Evolutionary conservation across 2,329 filamentous ascomycete species (phyloP).

Genomic region (Acrocalymma vagum): DNA sequence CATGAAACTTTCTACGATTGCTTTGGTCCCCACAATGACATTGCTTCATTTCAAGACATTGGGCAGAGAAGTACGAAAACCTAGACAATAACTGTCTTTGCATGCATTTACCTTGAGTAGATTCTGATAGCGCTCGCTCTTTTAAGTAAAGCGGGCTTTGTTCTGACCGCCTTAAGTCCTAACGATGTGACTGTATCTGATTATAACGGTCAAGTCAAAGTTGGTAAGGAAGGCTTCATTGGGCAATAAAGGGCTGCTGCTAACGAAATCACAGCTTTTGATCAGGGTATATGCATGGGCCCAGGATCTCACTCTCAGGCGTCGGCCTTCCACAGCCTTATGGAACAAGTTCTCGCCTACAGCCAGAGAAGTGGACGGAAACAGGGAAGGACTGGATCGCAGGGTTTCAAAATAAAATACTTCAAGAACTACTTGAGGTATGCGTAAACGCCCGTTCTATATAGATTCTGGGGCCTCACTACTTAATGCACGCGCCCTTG

Average conservation of each 20-base stretch:
- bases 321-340: constrained; percentile 1
- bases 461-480: too few species aligned
- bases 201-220: constrained; percentile 16
- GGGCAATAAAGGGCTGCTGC: neutral
- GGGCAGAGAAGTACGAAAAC: constrained; percentile 16
- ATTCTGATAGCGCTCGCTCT: constrained; percentile 9
- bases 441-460: constrained; percentile 1
- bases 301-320: neutral
- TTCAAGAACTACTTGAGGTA: constrained; percentile 16
- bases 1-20: constrained; percentile 15
- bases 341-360: constrained; percentile 2
- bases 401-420: constrained; percentile 5
- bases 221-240: constrained; percentile 20
- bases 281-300: constrained; percentile 1
- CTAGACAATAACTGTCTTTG: constrained; percentile 5
- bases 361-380: constrained; percentile 5
- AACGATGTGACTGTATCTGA: constrained; percentile 15
- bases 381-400: constrained; percentile 9
- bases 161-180: constrained; percentile 3
- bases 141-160: constrained; percentile 9
- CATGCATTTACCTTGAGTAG: constrained; percentile 1
- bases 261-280: constrained; percentile 10
- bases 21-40: constrained; percentile 13
- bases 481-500: too few species aligned
- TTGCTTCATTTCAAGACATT: constrained; percentile 16